Percentiles rank a stretch among this genome's conserved stretches.
These are phyloP conservation scores for Myrica gale DNA, from an alignment of 306 rosid genomes.

Conservation along the genomic window DNA sequence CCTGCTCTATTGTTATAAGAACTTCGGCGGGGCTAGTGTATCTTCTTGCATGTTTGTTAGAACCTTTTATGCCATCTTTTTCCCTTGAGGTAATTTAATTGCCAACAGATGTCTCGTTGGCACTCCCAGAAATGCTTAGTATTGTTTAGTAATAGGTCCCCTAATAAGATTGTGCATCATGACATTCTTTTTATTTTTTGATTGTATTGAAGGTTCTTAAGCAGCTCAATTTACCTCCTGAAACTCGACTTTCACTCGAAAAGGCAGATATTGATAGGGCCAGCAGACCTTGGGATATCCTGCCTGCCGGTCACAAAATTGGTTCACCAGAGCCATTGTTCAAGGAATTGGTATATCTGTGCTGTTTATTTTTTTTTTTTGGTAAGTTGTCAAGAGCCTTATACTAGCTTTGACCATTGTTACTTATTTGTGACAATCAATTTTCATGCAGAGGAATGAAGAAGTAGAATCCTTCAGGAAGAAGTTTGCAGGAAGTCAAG, in stretches of 20 bases:
- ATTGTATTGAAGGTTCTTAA: constrained; percentile 63
- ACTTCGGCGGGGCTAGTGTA: constrained; percentile 83
- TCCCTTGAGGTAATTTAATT: constrained; percentile 60
- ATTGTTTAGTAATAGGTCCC: not conserved
- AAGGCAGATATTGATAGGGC: constrained; percentile 57
- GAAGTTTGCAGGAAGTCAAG: constrained; percentile 94
- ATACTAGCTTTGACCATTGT: constrained; percentile 4
- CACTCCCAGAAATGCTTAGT: not conserved
- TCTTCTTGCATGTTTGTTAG: constrained; percentile 84
- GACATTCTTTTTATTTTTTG: constrained; percentile 6
- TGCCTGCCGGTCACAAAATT: constrained; percentile 78
- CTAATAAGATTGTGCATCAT: not conserved
- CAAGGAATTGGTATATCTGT: constrained; percentile 72
- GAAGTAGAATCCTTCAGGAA: constrained; percentile 71
- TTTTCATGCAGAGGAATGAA: constrained; percentile 68
- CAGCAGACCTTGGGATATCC: constrained; percentile 68
- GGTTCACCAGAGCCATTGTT: constrained; percentile 86
- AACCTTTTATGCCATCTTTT: constrained; percentile 93
- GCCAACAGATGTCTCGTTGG: not conserved
- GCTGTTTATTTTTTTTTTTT: constrained; percentile 11
- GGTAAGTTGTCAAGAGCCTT: not conserved
- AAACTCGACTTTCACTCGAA: constrained; percentile 60
- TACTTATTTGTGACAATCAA: constrained; percentile 19
- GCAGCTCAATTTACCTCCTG: constrained; percentile 73
- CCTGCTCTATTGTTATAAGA: constrained; percentile 74